Evolutionary conservation across 208 protist genomes (phyloP).

Genomic region (Trypanosoma brucei): DNA sequence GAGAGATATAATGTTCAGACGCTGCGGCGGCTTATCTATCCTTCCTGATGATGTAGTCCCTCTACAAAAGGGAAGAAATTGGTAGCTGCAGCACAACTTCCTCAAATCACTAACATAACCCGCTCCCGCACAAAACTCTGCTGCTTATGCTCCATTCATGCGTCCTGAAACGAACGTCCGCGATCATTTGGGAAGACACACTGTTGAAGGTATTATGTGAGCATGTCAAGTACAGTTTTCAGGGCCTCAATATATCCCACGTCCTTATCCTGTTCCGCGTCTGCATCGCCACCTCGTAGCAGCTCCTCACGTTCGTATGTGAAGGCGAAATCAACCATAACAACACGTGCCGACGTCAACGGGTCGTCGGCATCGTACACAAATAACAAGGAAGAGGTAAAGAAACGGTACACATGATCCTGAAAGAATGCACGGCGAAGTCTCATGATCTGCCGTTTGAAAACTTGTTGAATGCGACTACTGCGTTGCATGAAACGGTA

Average conservation of each 20-base stretch:
- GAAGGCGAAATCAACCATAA: slow-evolving; percentile 89
- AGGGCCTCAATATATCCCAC: slow-evolving; percentile 77
- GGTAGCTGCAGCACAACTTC: too few species aligned
- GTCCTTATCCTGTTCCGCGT: slow-evolving; percentile 54
- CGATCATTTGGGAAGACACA: too few species aligned
- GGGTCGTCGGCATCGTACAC: slow-evolving; percentile 76
- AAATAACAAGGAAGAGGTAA: slow-evolving; percentile 84
- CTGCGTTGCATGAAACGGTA: slow-evolving; percentile 34
- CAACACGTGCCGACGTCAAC: slow-evolving; percentile 56
- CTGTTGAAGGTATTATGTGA: slow-evolving; percentile 18
- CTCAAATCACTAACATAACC: too few species aligned
- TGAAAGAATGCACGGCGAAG: slow-evolving; percentile 51
- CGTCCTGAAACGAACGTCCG: too few species aligned
- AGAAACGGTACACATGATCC: slow-evolving; percentile 74
- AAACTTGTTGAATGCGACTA: slow-evolving; percentile 26
- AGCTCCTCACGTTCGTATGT: slow-evolving; percentile 78
- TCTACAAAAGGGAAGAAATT: too few species aligned
- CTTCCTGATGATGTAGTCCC: too few species aligned
- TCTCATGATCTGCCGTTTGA: slow-evolving; percentile 40
- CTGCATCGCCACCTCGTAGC: slow-evolving; percentile 43
- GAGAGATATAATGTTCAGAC: too few species aligned
- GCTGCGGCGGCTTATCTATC: too few species aligned
- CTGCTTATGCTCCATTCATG: too few species aligned
- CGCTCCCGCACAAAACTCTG: too few species aligned
- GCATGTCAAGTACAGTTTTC: slow-evolving; percentile 58